Evolutionary conservation across 345 rosid genomes (phyloP), one percentile per base, ranked within the genome.

Genomic region (Populus simonii): DNA sequence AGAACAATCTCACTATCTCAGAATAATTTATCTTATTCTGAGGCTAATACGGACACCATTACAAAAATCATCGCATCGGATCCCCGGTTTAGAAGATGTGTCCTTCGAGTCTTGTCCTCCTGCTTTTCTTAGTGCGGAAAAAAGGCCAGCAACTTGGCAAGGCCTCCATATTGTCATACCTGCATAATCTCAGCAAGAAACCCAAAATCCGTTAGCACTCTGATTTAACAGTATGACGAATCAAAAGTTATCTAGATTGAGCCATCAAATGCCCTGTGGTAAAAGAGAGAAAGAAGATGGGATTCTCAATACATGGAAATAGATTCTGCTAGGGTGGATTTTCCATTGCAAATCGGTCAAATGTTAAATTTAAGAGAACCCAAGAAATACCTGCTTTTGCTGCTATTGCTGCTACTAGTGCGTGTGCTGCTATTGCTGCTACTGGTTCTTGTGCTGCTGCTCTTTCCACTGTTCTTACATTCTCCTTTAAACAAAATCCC

Each of bases 101-200:
- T 43, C 73, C 80, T 76, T 68, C 63, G 16, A 29, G 73, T 73
- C 39, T 59, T n/a, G 36, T 20, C 49, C 51, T 35, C 63, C 78
- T 81, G 68, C 51, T 66, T 66, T 49, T 86, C 76, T 47, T 76
- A 72, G 16, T 33, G 9, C 45, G 7, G 62, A 85, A 78, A 53
- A 83, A 75, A 17, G 86, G 78, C 83, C 84, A 89, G 83, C 89
- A 89, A 36, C 82, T 72, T 13, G 63, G 70, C 27, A 75, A 75
- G 51, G 49, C 76, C n/a, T 66, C 65, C 53, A 66, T 23, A 11
- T 73, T 53, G 57, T 2, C 72, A 25, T 65, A 47, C 63, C 74
- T 81, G 77, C 82, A 71, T 63, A 27, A 67, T 22, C 17, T 1
- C 29, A 6, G 47, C 13, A 67, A 49, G 76, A 66, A 18, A 18